Percentiles rank a stretch among this genome's conserved stretches.
These are phyloP conservation scores for Aureobasidium pullulans DNA, from an alignment of 2,329 filamentous ascomycete species.

Conservation along the genomic window DNA sequence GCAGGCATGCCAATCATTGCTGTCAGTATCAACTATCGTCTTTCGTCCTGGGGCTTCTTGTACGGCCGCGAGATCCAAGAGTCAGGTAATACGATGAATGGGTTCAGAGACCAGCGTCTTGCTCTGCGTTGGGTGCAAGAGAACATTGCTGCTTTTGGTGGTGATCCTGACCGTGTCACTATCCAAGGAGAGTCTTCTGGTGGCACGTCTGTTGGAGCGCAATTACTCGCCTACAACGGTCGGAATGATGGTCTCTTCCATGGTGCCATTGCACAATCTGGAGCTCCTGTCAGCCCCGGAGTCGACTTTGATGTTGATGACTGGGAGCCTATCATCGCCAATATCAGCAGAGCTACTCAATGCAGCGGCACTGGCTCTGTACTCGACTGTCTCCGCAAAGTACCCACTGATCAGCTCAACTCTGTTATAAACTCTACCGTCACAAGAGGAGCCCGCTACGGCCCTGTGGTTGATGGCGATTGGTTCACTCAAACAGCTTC, in stretches of 20 bases:
- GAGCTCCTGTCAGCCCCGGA: slow-evolving; percentile 29
- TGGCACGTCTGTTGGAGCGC: slow-evolving; percentile 42
- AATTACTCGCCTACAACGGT: slow-evolving; percentile 48
- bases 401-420: slow-evolving; percentile 19
- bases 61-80: slow-evolving; percentile 17
- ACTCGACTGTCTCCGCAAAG: slow-evolving; percentile 27
- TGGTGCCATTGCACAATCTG: slow-evolving; percentile 44
- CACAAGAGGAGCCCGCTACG: slow-evolving; percentile 18
- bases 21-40: slow-evolving; percentile 24
- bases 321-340: slow-evolving; percentile 23
- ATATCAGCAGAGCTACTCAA: slow-evolving; percentile 20
- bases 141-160: slow-evolving; percentile 25
- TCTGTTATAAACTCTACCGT: slow-evolving; percentile 21
- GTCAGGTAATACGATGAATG: slow-evolving; percentile 20
- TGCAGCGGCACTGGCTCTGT: slow-evolving; percentile 23
- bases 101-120: slow-evolving; percentile 16
- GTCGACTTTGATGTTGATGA: slow-evolving; percentile 17
- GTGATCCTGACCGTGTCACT: slow-evolving; percentile 21
- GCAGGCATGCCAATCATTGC: slow-evolving; percentile 27
- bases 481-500: slow-evolving; percentile 19
- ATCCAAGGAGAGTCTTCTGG: slow-evolving; percentile 22
- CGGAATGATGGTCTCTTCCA: slow-evolving; percentile 49
- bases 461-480: slow-evolving; percentile 22
- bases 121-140: slow-evolving; percentile 19
- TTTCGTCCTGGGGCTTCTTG: slow-evolving; percentile 21